These are phyloP conservation scores for Nothomitra cinnamomea DNA, from an alignment of 2,329 filamentous ascomycete genomes.

Conservation along the genomic window DNA sequence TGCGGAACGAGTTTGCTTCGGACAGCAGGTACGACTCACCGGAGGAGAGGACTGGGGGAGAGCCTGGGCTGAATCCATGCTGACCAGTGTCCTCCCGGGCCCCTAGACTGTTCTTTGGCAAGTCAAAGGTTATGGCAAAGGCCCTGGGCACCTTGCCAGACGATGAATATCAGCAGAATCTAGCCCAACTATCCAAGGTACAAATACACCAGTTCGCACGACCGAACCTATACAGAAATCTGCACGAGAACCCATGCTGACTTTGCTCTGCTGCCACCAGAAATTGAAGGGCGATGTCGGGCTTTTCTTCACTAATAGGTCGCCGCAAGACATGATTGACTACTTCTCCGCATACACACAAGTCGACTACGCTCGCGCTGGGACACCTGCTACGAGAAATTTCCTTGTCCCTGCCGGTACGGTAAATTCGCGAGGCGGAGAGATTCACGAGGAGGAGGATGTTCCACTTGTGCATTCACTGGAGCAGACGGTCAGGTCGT, in stretches of 20 bases:
- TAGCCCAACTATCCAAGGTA: slow-evolving; percentile 43
- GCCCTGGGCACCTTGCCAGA: slow-evolving; percentile 66
- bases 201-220: neutral
- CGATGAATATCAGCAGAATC: slow-evolving; percentile 65
- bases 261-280: neutral
- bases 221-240: neutral
- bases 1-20: slow-evolving; percentile 57
- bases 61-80: neutral
- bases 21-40: slow-evolving; percentile 56
- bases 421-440: slow-evolving; percentile 62
- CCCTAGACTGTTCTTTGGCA: slow-evolving; percentile 88
- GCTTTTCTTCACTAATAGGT: slow-evolving; percentile 74
- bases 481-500: slow-evolving; percentile 76
- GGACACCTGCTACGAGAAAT: slow-evolving; percentile 52
- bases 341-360: slow-evolving; percentile 60
- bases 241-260: neutral
- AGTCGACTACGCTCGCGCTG: slow-evolving; percentile 83
- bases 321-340: slow-evolving; percentile 44
- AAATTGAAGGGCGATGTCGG: slow-evolving; percentile 54
- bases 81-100: slow-evolving; percentile 3
- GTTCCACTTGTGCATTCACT: slow-evolving; percentile 73
- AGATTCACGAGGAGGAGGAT: slow-evolving; percentile 65
- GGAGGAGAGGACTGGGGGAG: neutral
- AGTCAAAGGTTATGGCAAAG: slow-evolving; percentile 97
- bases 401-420: slow-evolving; percentile 73